phyloP scores from a whole-genome alignment of 176 grass and related monocot species.

The Puccinellia tenuiflora region DNA sequence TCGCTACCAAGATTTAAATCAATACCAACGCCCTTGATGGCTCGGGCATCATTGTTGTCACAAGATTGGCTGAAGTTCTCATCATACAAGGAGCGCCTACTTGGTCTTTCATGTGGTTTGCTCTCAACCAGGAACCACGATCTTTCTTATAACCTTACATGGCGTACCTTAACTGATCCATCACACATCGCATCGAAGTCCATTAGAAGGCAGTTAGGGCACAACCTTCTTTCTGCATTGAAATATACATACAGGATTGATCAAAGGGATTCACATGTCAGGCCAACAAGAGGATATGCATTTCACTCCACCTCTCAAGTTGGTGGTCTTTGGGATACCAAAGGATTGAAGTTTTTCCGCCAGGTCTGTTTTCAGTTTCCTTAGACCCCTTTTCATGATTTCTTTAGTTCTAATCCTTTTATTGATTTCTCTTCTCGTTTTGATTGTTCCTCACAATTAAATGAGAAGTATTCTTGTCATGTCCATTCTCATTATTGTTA shows the following conservation, averaged over 20 bases:
- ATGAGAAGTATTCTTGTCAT: background rate
- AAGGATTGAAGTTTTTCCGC: conserved; percentile 60
- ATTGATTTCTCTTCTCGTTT: background rate
- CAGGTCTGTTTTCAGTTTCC: conserved; percentile 47
- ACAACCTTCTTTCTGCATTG: conserved; percentile 78
- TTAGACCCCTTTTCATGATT: background rate
- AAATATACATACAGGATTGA: conserved; percentile 93
- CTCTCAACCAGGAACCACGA: conserved; percentile 82
- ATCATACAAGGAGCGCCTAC: conserved; percentile 69
- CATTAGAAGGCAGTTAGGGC: conserved; percentile 72
- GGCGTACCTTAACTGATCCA: conserved; percentile 71
- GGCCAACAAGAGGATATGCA: conserved; percentile 84
- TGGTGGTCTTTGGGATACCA: conserved; percentile 68
- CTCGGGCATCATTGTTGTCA: conserved; percentile 62
- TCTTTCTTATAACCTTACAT: conserved; percentile 72
- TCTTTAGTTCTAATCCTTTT: background rate
- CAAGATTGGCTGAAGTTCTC: conserved; percentile 80
- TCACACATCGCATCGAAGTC: conserved; percentile 47
- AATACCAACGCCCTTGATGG: conserved; percentile 62
- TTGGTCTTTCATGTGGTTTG: conserved; percentile 80
- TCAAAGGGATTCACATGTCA: conserved; percentile 70
- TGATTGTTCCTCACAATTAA: background rate
- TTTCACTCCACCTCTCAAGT: conserved; percentile 83
- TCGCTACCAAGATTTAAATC: conserved; percentile 71
- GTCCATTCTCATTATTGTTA: background rate